phyloP scores from a whole-genome alignment of 2,329 filamentous ascomycete genomes.

The Coniella vitis region DNA sequence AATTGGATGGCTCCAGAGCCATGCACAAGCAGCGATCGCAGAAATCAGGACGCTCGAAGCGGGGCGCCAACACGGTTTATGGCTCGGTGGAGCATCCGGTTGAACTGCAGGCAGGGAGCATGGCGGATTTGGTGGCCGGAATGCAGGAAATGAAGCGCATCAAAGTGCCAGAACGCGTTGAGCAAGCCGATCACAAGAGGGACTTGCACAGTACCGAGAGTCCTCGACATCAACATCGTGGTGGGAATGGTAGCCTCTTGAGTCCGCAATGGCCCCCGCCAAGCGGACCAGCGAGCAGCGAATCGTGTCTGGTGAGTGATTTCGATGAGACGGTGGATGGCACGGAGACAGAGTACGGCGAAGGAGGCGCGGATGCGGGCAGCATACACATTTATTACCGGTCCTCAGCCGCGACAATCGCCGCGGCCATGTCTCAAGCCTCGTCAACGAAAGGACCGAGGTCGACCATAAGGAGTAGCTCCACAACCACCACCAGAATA shows the following conservation, averaged over 20 bases:
- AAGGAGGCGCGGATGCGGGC: neutral
- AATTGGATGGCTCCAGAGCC: constrained; percentile 4
- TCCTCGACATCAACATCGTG: neutral
- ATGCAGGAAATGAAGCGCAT: neutral
- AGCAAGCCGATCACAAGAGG: neutral
- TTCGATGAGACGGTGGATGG: neutral
- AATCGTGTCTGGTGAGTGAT: neutral
- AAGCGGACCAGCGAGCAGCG: neutral
- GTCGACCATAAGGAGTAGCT: neutral
- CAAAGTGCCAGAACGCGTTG: neutral
- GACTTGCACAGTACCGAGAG: neutral
- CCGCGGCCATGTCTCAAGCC: constrained; percentile 4
- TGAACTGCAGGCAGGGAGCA: constrained; percentile 12
- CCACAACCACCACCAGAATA: constrained; percentile 2
- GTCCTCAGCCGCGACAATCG: constrained; percentile 4
- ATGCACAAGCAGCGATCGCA: neutral
- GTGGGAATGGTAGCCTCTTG: neutral
- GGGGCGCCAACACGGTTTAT: neutral
- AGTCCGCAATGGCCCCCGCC: neutral
- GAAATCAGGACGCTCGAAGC: neutral
- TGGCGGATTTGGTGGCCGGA: constrained; percentile 4
- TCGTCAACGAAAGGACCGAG: neutral
- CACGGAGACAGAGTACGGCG: constrained; percentile 1
- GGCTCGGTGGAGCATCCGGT: constrained; percentile 6
- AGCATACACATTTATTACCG: constrained; percentile 9